Evolutionary conservation across 768 basidiomycete species (phyloP), one percentile per base, ranked within the genome.

Genomic region (Termitomyces sp.): DNA sequence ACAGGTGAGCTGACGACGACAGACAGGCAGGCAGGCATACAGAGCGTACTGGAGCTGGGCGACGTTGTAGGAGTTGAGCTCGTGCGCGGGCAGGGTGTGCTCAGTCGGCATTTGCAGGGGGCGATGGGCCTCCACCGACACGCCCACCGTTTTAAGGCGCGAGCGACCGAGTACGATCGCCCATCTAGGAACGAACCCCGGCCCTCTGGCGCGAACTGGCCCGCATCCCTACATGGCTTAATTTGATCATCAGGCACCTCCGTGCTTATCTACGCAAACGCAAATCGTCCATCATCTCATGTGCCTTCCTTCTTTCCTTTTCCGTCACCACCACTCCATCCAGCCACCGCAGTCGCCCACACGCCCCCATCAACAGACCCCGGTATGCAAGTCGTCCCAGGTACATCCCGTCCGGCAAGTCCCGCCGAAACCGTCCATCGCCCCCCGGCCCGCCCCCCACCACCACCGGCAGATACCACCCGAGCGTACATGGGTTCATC

Each of bases 401-500:
- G 70, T 98, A 98, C 70, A 82, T 83, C 52, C 83, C 87, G 73
- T 98, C 91, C 51, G 96, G 95, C 51, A 99, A 80, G 63, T 91
- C 88, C 68, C 89, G 87, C 20, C 95, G 86, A 79, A 95, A 98
- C 68, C 88, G 88, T 16, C 77, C 75, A 73, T 98, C 96, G 70
- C 92, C 86, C 86, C 65, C 68, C 73, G 62, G 70, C 58, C 83
- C 76, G 65, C 87, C 85, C 64, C 81, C 78, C 58, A 91, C 85
- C 54, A 95, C 79, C 59, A 98, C 74, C 24, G 97, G 94, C 36
- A 97, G 80, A 72, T 99, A 98, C 89, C 93, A 96, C 6, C 92
- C 92, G 12, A 98, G 85, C 20, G 95, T 98, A 65, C 91, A 93
- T 55, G 97, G 95, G 69, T 99, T 99, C 94, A 98, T 97, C 70